Evolutionary conservation across 176 grass and related monocot genomes (phyloP).

Genomic region (Pharus latifolius): DNA sequence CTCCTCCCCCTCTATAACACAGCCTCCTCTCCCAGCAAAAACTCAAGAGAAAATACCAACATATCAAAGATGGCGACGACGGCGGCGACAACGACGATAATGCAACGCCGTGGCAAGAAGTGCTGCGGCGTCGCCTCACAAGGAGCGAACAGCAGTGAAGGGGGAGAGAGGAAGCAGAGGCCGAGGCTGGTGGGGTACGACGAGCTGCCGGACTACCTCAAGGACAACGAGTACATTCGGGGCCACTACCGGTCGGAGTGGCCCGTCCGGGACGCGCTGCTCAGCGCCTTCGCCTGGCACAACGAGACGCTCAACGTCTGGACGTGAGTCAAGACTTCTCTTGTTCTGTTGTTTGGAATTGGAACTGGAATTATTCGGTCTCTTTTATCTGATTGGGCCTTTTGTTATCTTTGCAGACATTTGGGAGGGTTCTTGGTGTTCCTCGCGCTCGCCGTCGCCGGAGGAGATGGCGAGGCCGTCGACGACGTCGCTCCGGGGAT

Average conservation of each 20-base stretch:
- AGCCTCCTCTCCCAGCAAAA: too few relatives aligned
- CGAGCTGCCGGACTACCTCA: conserved; percentile 81
- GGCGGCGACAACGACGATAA: not conserved
- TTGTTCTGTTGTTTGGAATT: not conserved
- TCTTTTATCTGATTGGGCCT: not conserved
- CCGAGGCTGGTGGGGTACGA: conserved; percentile 57
- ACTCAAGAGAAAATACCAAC: not conserved
- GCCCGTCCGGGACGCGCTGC: conserved; percentile 75
- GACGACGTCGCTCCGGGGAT: not conserved
- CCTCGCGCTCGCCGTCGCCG: conserved; percentile 51
- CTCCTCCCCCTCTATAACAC: too few relatives aligned
- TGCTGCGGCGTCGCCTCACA: too few relatives aligned
- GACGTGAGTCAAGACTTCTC: conserved; percentile 31
- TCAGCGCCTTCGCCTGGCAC: conserved; percentile 97
- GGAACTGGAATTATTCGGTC: not conserved
- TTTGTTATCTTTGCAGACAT: conserved; percentile 30
- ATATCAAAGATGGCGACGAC: not conserved
- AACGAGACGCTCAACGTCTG: conserved; percentile 98
- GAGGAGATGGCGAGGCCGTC: not conserved
- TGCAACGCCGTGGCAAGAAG: not conserved
- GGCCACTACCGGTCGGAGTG: conserved; percentile 76
- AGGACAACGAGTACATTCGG: conserved; percentile 84
- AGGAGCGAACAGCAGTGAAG: not conserved
- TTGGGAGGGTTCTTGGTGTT: conserved; percentile 83
- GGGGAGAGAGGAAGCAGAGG: not conserved